Base-by-base conservation (phyloP, 2,329 filamentous ascomycete species). In the Cladosporium colombiae region DNA sequence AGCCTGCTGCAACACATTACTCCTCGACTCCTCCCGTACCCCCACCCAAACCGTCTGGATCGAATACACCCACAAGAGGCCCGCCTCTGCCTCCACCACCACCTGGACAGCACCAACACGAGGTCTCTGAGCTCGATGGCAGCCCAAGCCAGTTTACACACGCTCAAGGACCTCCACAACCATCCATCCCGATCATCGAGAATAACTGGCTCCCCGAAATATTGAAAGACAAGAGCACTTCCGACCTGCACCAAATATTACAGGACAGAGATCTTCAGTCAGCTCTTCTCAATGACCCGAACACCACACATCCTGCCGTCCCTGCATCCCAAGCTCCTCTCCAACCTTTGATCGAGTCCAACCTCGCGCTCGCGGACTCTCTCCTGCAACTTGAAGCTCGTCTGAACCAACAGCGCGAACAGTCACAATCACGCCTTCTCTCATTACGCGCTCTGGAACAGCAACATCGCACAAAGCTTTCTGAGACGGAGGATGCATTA, bases 391-490 rank as follows among this genome's bases (percentile, higher is more conserved):
- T 89, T 6, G 90, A 92, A 76, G 75, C 80, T 0, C 84, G 84
- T 67, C 78, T 89, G 14, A 76, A 79, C 13, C 84, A 84, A 69
- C 85, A 89, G 73, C 89, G 94, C 65, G 84, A 87, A 31, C 83
- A 85, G 1, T 90, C 91, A 0, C 92, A 96, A 75, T 89, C 92
- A 3, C 89, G 93, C 66, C 86, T 98, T 0, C 84, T 98, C 1
- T 86, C 91, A 13, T 87, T 95, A 25, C 91, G 94, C 73, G 91
- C 91, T 1, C 86, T 97, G 18, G 95, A 98, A 80, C 87, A 93
- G n/a, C 90, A 94, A 74, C 98, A 95, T 91, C 88, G 89, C 64
- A 87, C 91, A 71, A 96, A 95, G 78, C 92, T 98, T 78, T 84
- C 87, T 1, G 92, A 95, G 72, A 95, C 97, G 86, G 95, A 98